Conservation (phyloP, 306 rosid species). For the Trichosanthes cucumerina region DNA sequence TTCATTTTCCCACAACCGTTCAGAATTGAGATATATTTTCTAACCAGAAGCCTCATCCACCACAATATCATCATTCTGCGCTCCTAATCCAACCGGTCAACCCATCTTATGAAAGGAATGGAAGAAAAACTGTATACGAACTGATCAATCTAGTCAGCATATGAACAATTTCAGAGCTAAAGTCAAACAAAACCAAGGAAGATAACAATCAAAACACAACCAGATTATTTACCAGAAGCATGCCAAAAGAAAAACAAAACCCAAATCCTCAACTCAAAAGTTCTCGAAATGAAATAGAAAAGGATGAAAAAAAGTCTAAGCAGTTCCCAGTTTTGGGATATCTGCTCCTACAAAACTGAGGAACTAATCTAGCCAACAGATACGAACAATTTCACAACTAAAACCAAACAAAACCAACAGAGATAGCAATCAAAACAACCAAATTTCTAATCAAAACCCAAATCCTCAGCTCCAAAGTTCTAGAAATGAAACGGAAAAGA, state of each 20-base stretch:
- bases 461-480: background rate
- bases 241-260: background rate
- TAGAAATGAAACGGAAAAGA: background rate
- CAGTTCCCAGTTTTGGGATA: slow-evolving; percentile 89
- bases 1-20: background rate
- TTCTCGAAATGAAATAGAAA: background rate
- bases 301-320: slow-evolving; percentile 15
- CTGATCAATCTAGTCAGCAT: background rate
- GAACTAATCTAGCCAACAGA: background rate
- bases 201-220: background rate
- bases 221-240: background rate
- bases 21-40: background rate
- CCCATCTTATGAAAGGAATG: background rate
- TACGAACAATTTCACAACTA: background rate
- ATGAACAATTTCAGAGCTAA: background rate
- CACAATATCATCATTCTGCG: background rate
- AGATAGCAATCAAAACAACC: background rate
- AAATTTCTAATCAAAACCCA: background rate
- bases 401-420: background rate
- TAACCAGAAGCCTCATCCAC: background rate
- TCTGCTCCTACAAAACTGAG: slow-evolving; percentile 29
- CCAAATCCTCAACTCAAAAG: background rate
- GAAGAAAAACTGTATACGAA: background rate
- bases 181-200: background rate
- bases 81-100: background rate